Percentiles rank a stretch among this genome's conserved stretches.
These are phyloP conservation scores for Syncephalastrum monosporum DNA, from an alignment of 371 early-diverging fungal genomes.

Conservation along the genomic window DNA sequence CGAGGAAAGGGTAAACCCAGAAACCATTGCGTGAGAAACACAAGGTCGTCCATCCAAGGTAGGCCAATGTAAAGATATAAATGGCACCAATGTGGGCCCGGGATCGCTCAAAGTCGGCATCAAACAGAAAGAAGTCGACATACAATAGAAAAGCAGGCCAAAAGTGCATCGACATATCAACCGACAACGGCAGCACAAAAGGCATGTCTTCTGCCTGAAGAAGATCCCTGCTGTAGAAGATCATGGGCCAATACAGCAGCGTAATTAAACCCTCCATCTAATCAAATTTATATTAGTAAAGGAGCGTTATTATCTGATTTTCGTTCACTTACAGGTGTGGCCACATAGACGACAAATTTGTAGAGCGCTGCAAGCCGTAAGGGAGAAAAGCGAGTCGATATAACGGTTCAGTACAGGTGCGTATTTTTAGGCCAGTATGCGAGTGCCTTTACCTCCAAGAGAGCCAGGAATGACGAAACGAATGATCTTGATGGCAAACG, in stretches of 20 bases:
- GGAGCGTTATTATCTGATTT: no score
- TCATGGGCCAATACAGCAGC: constrained; percentile 28
- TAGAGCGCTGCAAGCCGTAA: constrained; percentile 3
- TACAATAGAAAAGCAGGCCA: constrained; percentile 28
- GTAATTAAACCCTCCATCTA: constrained; percentile 30
- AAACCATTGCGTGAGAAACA: constrained; percentile 24
- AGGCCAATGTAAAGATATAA: constrained; percentile 18
- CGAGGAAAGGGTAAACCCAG: constrained; percentile 28
- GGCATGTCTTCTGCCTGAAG: constrained; percentile 17
- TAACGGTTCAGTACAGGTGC: no score
- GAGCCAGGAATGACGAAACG: constrained; percentile 16
- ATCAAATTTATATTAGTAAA: background rate
- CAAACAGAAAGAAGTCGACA: constrained; percentile 25
- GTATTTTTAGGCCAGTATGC: no score
- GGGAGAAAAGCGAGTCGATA: no score
- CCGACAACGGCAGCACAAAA: constrained; percentile 14
- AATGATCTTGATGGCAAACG: constrained; percentile 19
- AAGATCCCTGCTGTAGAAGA: constrained; percentile 15
- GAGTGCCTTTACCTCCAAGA: constrained; percentile 10
- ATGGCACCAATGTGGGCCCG: constrained; percentile 14
- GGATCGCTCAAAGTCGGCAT: constrained; percentile 21
- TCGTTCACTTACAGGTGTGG: constrained; percentile 15
- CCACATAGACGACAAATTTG: constrained; percentile 12
- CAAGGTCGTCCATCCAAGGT: constrained; percentile 21
- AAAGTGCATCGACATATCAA: constrained; percentile 26